phyloP scores from a whole-genome alignment of 345 rosid species.

The Linum lewisii region DNA sequence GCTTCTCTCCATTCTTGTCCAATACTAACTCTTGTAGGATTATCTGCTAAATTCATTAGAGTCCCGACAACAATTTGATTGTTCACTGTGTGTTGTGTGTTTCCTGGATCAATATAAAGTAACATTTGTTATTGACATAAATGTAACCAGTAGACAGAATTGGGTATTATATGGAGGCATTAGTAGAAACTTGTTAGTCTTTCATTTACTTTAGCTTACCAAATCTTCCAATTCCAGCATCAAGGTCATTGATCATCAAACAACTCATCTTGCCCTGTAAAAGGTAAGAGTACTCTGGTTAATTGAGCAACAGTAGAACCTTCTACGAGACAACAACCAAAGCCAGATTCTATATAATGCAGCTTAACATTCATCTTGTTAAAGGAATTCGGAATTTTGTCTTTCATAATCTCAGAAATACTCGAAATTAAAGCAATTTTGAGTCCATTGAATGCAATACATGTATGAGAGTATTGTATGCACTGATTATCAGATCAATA shows the following conservation, averaged over 20 bases:
- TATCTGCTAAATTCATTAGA: constrained; percentile 83
- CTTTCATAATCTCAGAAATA: too few relatives aligned
- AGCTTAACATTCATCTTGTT: not conserved
- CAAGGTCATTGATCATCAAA: constrained; percentile 90
- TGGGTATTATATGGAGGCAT: too few relatives aligned
- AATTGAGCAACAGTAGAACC: not conserved
- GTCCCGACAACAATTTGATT: constrained; percentile 92
- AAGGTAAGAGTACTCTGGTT: constrained; percentile 8
- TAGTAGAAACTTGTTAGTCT: not conserved
- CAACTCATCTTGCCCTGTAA: constrained; percentile 98
- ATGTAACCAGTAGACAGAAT: not conserved
- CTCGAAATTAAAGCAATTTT: not conserved
- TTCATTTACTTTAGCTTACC: constrained; percentile 34
- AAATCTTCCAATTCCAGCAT: constrained; percentile 97
- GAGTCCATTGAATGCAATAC: not conserved
- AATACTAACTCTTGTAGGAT: constrained; percentile 88
- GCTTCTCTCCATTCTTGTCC: constrained; percentile 96
- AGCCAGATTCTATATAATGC: not conserved
- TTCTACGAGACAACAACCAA: not conserved
- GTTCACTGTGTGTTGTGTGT: constrained; percentile 92
- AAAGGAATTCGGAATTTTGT: not conserved
- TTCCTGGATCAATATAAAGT: constrained; percentile 32
- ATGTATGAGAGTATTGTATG: not conserved
- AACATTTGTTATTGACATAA: not conserved
- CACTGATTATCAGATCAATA: not conserved